Conservation (phyloP, 1,284 basidiomycete species). For the Stygiomarasmius scandens region DNA sequence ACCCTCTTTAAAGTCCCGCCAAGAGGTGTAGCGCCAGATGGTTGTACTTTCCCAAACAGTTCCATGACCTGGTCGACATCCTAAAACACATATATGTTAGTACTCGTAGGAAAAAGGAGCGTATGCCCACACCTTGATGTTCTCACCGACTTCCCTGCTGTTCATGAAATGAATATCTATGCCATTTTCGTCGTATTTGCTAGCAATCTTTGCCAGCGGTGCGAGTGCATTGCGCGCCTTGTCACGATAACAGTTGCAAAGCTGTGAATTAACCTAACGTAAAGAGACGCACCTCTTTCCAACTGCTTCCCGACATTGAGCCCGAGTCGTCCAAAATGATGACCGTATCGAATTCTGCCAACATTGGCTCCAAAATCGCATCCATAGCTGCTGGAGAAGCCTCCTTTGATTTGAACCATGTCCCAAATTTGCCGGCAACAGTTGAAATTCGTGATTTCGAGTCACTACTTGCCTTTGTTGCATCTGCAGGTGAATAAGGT, state of each 20-base stretch:
- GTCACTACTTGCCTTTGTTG: neutral
- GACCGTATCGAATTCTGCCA: slow-evolving; percentile 42
- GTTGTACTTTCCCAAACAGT: slow-evolving; percentile 41
- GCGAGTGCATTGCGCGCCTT: slow-evolving; percentile 45
- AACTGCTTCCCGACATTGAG: slow-evolving; percentile 44
- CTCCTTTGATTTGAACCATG: neutral
- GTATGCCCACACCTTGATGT: slow-evolving; percentile 32
- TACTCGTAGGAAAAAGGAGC: neutral
- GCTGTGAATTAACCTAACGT: neutral
- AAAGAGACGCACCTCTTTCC: slow-evolving; percentile 25
- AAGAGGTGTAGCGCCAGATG: slow-evolving; percentile 44
- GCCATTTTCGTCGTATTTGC: slow-evolving; percentile 44
- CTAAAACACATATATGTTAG: slow-evolving; percentile 11
- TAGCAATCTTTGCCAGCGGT: slow-evolving; percentile 40
- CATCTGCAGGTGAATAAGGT: too few relatives aligned
- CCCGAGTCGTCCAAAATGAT: slow-evolving; percentile 49
- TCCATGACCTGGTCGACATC: slow-evolving; percentile 18
- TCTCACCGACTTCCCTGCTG: slow-evolving; percentile 25
- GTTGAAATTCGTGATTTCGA: neutral
- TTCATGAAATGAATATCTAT: slow-evolving; percentile 52
- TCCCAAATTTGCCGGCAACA: too few relatives aligned
- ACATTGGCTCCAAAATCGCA: slow-evolving; percentile 30
- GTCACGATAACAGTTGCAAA: too few relatives aligned
- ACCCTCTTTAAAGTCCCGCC: slow-evolving; percentile 43
- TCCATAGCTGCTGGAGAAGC: slow-evolving; percentile 18